Evolutionary conservation across 2,329 filamentous ascomycete genomes (phyloP).

Genomic region (Colletotrichum sublineola): DNA sequence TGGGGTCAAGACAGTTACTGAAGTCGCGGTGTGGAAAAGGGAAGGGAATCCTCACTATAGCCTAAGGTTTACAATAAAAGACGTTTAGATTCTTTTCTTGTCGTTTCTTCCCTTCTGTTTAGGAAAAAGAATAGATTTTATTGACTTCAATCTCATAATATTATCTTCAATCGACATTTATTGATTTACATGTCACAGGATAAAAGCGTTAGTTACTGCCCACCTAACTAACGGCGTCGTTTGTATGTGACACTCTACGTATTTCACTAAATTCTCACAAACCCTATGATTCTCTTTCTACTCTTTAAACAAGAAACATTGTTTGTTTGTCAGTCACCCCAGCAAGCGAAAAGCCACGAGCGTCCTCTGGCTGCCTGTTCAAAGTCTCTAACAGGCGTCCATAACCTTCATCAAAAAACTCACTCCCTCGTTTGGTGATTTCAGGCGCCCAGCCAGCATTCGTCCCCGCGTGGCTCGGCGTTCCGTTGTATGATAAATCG

Average conservation of each 20-base stretch:
- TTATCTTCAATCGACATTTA: too few relatives aligned
- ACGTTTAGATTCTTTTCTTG: neutral
- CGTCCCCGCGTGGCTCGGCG: neutral
- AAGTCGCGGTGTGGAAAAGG: neutral
- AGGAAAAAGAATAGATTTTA: too few relatives aligned
- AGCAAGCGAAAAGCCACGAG: neutral
- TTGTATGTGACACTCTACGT: neutral
- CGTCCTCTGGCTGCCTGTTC: neutral
- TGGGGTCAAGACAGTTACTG: neutral
- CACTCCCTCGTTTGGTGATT: neutral
- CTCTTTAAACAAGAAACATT: neutral
- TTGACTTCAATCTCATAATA: too few relatives aligned
- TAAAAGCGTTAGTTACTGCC: too few relatives aligned
- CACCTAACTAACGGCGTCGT: too few relatives aligned
- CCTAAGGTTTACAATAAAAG: neutral
- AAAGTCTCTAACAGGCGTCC: neutral
- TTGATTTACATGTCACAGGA: too few relatives aligned
- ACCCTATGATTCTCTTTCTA: neutral
- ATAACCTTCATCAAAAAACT: neutral
- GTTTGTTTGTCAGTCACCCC: neutral
- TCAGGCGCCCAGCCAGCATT: neutral
- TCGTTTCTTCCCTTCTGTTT: too few relatives aligned
- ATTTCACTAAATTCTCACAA: neutral
- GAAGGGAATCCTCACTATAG: rapidly evolving
- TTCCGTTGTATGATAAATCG: neutral